A percentile compares a stretch with the other conserved stretches of the same genome.
These are phyloP conservation scores for Canavalia ensiformis DNA, from an alignment of 306 rosid genomes.

Conservation along the genomic window DNA sequence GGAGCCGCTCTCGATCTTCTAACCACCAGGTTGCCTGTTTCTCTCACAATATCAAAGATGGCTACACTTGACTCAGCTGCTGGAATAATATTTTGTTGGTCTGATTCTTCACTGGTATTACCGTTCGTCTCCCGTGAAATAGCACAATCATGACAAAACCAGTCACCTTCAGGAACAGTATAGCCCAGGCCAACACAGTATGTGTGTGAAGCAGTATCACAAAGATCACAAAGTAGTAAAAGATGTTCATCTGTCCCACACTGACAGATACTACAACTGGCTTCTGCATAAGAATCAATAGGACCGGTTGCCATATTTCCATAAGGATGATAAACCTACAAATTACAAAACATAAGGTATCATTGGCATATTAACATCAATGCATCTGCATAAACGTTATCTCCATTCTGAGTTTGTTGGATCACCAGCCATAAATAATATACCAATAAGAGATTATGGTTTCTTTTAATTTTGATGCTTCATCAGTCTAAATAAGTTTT, in stretches of 20 bases:
- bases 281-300: constrained; percentile 56
- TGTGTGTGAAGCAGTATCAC: constrained; percentile 79
- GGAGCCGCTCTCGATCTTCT: constrained; percentile 41
- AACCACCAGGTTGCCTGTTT: constrained; percentile 41
- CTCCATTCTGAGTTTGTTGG: not conserved
- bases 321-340: constrained; percentile 58
- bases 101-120: constrained; percentile 36
- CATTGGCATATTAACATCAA: not conserved
- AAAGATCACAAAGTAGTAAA: constrained; percentile 76
- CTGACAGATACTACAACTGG: constrained; percentile 62
- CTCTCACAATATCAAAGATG: constrained; percentile 49
- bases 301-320: constrained; percentile 57
- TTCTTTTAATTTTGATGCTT: not conserved
- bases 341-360: constrained; percentile 47
- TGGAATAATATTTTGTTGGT: constrained; percentile 36
- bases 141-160: constrained; percentile 81
- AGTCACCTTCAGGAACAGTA: constrained; percentile 85
- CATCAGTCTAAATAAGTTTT: not conserved
- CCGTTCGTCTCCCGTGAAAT: constrained; percentile 46
- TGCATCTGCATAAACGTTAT: constrained; percentile 11
- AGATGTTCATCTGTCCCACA: constrained; percentile 63
- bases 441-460: constrained; percentile 1
- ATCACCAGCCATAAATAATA: constrained; percentile 1
- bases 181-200: constrained; percentile 83
- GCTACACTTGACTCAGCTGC: constrained; percentile 37